A percentile compares a stretch with the other conserved stretches of the same genome.
These are phyloP conservation scores for Striga asiatica DNA, from an alignment of 257 asterid species.

Conservation along the genomic window DNA sequence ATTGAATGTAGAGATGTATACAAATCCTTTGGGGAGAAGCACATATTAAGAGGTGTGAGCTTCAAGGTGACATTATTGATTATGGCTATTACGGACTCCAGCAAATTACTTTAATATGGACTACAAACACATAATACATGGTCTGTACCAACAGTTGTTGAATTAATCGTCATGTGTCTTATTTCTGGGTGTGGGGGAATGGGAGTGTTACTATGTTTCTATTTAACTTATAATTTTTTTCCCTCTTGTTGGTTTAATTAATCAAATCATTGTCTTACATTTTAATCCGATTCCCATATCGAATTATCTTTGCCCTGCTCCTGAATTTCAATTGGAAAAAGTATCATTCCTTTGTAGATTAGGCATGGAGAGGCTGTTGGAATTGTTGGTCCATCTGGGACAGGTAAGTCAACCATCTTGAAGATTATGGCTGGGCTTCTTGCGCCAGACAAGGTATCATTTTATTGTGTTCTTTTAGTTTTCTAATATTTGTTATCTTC, in stretches of 20 bases:
- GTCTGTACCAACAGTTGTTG: too few species aligned
- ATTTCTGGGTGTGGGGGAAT: too few species aligned
- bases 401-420: slow-evolving; percentile 94
- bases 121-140: too few species aligned
- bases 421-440: slow-evolving; percentile 98
- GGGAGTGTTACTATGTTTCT: too few species aligned
- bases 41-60: slow-evolving; percentile 89
- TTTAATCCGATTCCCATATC: not conserved
- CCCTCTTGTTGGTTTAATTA: too few species aligned
- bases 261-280: not conserved
- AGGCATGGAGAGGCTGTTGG: slow-evolving; percentile 99
- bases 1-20: slow-evolving; percentile 85
- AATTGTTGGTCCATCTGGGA: slow-evolving; percentile 98
- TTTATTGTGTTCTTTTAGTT: not conserved
- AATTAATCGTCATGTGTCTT: too few species aligned
- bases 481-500: too few species aligned
- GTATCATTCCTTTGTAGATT: slow-evolving; percentile 45
- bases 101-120: too few species aligned
- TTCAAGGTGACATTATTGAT: slow-evolving; percentile 63
- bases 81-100: not conserved
- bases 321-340: slow-evolving; percentile 6
- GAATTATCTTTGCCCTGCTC: slow-evolving; percentile 5
- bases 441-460: slow-evolving; percentile 87
- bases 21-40: slow-evolving; percentile 93
- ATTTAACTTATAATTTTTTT: too few species aligned